Evolutionary conservation across 352 stramenopile genomes (phyloP).

Genomic region (Pythium apleroticum): DNA sequence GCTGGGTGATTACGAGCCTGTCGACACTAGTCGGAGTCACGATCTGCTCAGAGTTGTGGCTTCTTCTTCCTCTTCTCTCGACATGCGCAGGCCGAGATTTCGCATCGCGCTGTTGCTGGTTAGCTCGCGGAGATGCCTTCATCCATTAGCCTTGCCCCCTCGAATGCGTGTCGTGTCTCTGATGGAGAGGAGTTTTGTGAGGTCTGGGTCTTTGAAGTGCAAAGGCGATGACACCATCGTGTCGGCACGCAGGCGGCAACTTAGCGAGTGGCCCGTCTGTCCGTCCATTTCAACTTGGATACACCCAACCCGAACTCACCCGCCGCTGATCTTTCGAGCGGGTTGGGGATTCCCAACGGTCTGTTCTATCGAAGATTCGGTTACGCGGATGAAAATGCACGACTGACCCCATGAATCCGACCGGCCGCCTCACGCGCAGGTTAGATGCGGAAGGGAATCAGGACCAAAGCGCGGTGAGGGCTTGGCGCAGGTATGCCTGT

Average conservation of each 20-base stretch:
- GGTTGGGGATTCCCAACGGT: constrained; percentile 24
- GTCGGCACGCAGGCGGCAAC: constrained; percentile 8
- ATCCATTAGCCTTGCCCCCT: no score
- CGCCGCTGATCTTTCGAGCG: constrained; percentile 15
- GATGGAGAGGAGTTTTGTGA: constrained; percentile 1
- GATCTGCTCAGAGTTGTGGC: no score
- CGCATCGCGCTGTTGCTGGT: no score
- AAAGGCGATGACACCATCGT: constrained; percentile 21
- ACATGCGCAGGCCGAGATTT: no score
- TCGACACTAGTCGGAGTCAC: no score
- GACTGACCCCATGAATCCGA: neutral
- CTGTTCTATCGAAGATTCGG: constrained; percentile 40
- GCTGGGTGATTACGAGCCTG: neutral
- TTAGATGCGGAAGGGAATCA: constrained; percentile 2
- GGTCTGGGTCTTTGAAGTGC: constrained; percentile 26
- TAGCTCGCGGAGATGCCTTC: no score
- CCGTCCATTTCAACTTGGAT: constrained; percentile 4
- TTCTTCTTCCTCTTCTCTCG: neutral
- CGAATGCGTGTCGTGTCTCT: neutral
- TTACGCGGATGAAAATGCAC: constrained; percentile 18
- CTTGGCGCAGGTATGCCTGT: no score
- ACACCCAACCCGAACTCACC: constrained; percentile 1
- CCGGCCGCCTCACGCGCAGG: neutral
- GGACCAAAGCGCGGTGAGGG: neutral
- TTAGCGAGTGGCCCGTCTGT: constrained; percentile 1